Evolutionary conservation across 2,329 filamentous ascomycete genomes (phyloP).

Genomic region (Trichoderma oligosporum): DNA sequence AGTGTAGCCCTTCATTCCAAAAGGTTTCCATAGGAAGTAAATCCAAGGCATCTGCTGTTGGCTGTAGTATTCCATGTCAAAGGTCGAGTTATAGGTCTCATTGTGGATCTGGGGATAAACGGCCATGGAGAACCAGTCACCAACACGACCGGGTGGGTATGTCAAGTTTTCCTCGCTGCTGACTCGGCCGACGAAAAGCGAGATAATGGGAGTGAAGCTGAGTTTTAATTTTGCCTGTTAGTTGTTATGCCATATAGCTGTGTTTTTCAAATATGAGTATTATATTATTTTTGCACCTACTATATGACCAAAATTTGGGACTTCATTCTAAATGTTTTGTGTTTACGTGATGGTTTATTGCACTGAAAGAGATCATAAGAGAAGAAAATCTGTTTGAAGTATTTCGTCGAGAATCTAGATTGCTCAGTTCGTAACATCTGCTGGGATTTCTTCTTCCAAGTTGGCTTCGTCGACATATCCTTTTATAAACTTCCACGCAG

Average conservation of each 20-base stretch:
- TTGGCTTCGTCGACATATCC: too few relatives aligned
- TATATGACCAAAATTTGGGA: not conserved
- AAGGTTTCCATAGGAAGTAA: not conserved
- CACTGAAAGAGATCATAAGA: too few relatives aligned
- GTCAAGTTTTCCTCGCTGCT: not conserved
- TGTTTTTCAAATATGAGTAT: too few relatives aligned
- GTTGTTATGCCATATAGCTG: too few relatives aligned
- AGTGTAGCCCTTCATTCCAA: not conserved
- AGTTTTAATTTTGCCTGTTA: too few relatives aligned
- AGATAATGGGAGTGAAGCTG: too few relatives aligned
- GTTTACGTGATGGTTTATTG: too few relatives aligned
- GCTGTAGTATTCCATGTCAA: not conserved
- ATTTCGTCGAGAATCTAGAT: too few relatives aligned
- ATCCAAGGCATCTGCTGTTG: not conserved
- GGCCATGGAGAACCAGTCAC: not conserved
- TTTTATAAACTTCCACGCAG: too few relatives aligned
- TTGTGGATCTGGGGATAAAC: not conserved
- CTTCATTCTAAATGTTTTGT: not conserved
- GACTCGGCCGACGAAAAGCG: too few relatives aligned
- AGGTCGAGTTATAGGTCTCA: not conserved
- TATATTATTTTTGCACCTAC: not conserved
- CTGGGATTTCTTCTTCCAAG: not conserved
- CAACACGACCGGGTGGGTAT: not conserved
- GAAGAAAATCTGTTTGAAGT: too few relatives aligned
- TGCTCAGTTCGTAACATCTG: too few relatives aligned